These are phyloP conservation scores for Leishmania gerbilli DNA, from an alignment of 208 protist genomes.

Conservation along the genomic window DNA sequence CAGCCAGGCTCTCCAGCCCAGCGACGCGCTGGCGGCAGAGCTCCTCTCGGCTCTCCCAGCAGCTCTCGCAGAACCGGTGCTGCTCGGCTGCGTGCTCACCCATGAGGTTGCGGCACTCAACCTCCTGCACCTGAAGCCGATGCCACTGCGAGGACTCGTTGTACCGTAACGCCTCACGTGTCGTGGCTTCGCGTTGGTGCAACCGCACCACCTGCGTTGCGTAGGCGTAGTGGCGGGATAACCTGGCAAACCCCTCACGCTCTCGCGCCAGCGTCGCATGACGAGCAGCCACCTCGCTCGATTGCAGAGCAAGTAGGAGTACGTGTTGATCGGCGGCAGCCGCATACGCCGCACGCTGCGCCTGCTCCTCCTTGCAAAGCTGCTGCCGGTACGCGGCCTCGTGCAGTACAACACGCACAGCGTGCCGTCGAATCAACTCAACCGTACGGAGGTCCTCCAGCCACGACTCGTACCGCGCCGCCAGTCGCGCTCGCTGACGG, in stretches of 20 bases:
- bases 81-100: slow-evolving; percentile 32
- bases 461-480: slow-evolving; percentile 38
- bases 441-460: slow-evolving; percentile 28
- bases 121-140: slow-evolving; percentile 22
- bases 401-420: slow-evolving; percentile 34
- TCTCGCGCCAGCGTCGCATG: slow-evolving; percentile 32
- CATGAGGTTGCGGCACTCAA: slow-evolving; percentile 21
- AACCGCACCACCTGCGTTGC: slow-evolving; percentile 10
- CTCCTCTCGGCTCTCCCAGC: slow-evolving; percentile 9
- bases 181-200: slow-evolving; percentile 29
- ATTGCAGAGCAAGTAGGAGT: slow-evolving; percentile 35
- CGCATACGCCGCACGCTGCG: slow-evolving; percentile 18
- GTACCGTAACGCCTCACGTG: slow-evolving; percentile 33
- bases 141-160: slow-evolving; percentile 40
- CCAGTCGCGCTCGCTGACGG: slow-evolving; percentile 45
- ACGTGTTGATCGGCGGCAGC: slow-evolving; percentile 27
- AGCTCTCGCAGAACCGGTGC: slow-evolving; percentile 24
- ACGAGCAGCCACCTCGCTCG: slow-evolving; percentile 57
- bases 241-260: slow-evolving; percentile 8
- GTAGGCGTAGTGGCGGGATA: slow-evolving; percentile 10
- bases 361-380: slow-evolving; percentile 30
- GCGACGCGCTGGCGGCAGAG: slow-evolving; percentile 6
- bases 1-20: slow-evolving; percentile 17
- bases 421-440: slow-evolving; percentile 23
- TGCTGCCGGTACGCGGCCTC: slow-evolving; percentile 31